Evolutionary conservation across 352 stramenopile genomes (phyloP).

Genomic region (Phytophthora pistaciae): DNA sequence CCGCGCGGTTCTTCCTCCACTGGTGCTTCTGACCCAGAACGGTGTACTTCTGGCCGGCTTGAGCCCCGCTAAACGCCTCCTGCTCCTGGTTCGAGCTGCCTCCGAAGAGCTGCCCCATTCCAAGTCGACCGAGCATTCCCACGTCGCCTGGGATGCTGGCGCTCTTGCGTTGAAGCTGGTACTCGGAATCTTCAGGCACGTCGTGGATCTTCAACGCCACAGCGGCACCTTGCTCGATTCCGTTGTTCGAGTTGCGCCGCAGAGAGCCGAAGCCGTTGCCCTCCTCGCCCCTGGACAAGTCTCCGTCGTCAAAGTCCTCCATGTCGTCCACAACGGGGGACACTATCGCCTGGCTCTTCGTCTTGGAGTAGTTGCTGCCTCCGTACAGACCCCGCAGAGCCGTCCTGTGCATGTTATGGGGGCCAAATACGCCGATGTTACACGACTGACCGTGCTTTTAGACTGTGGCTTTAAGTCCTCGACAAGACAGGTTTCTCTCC

Average conservation of each 20-base stretch:
- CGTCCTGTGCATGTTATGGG: slow-evolving; percentile 47
- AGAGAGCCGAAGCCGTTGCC: slow-evolving; percentile 33
- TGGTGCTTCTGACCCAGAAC: slow-evolving; percentile 74
- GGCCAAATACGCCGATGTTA: neutral
- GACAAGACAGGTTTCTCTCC: slow-evolving; percentile 22
- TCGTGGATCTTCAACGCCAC: slow-evolving; percentile 44
- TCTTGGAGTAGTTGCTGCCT: slow-evolving; percentile 40
- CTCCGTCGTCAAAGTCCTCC: slow-evolving; percentile 36
- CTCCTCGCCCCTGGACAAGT: slow-evolving; percentile 30
- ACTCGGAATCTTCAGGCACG: slow-evolving; percentile 26
- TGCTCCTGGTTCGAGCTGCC: slow-evolving; percentile 54
- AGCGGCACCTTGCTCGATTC: slow-evolving; percentile 15
- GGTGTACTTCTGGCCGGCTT: slow-evolving; percentile 45
- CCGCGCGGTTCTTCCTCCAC: slow-evolving; percentile 57
- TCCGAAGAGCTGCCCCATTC: slow-evolving; percentile 35
- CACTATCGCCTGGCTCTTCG: slow-evolving; percentile 61
- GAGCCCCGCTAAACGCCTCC: slow-evolving; percentile 10
- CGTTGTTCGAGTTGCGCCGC: slow-evolving; percentile 23
- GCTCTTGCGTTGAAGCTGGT: slow-evolving; percentile 43
- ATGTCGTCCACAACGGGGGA: slow-evolving; percentile 56
- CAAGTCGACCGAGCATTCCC: slow-evolving; percentile 31
- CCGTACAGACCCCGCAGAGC: slow-evolving; percentile 54
- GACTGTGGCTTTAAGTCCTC: neutral
- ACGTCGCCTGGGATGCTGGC: slow-evolving; percentile 2
- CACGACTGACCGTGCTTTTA: slow-evolving; percentile 8